Evolutionary conservation across 2,329 filamentous ascomycete species (phyloP), one percentile per base, ranked within the genome.

Genomic region (Curvularia hawaiiensis): DNA sequence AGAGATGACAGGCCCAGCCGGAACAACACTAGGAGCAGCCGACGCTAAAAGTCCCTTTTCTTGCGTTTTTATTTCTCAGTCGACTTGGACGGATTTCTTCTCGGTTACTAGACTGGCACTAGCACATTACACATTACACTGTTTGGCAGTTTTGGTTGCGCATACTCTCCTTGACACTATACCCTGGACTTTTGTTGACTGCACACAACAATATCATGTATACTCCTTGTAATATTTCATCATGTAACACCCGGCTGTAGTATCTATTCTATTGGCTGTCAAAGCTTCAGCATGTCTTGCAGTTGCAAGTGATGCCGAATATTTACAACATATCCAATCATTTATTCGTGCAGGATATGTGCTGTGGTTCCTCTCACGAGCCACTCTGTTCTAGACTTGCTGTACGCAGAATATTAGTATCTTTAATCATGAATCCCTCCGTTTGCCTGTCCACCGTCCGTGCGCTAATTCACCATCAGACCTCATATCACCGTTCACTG

Each of bases 21-120:
- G 14, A 57, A 71, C 48, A 51, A 59, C 33, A 73, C 70, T 3
- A 65, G 59, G 59, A 61, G 48, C 31, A 71, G 64, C 62, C 60
- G 66, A 46, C 59, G 56, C 28, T 62, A 35, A 60, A 54, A n/a
- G 20, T n/a, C 16, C 48, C n/a, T 50, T 52, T 49, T 39, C 26
- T 59, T 54, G 35, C 44, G 52, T 58, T 44, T 49, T 4, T 16
- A n/a, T 59, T 55, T 46, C 47, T n/a, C 56, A 38, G 26, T 55
- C 47, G 43, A 52, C 33, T 46, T 22, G 14, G 46, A 55, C 56
- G 45, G 31, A 47, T 57, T 50, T 50, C 35, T 50, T 24, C 38
- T 16, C 18, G 40, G 49, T 54, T 54, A 45, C 26, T 20, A 45
- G 50, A 45, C 16, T 31, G 39, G n/a, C 16, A 28, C 51, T 20